Conservation (phyloP, 371 early-diverging fungal genomes). For the Saksenaea oblongispora region DNA sequence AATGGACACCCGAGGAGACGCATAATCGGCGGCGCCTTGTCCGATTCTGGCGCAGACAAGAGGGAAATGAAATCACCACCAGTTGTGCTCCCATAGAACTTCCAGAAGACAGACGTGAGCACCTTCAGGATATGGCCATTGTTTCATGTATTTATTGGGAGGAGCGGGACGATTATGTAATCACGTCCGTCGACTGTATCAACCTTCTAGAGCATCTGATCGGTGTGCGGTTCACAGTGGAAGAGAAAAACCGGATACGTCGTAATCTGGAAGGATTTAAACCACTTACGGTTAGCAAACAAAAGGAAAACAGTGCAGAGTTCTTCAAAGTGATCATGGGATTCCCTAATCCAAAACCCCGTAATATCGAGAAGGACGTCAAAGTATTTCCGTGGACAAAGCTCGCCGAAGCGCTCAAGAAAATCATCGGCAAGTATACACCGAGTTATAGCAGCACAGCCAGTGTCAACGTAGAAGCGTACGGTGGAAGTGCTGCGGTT, state of each 20-base stretch:
- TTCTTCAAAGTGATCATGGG: constrained; percentile 80
- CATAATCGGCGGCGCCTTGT: constrained; percentile 67
- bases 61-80: constrained; percentile 66
- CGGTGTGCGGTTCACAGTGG: constrained; percentile 71
- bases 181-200: constrained; percentile 79
- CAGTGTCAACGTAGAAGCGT: constrained; percentile 50
- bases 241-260: constrained; percentile 81
- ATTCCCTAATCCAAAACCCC: constrained; percentile 77
- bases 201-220: constrained; percentile 72
- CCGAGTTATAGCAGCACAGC: constrained; percentile 54
- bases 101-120: constrained; percentile 50
- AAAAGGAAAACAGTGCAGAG: constrained; percentile 64
- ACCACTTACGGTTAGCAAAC: constrained; percentile 74
- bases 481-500: constrained; percentile 1
- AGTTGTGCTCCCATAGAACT: constrained; percentile 58
- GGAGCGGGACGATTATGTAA: constrained; percentile 67
- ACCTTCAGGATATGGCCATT: constrained; percentile 51
- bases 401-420: constrained; percentile 64
- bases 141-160: constrained; percentile 83
- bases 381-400: constrained; percentile 78
- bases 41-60: constrained; percentile 71
- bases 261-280: constrained; percentile 79
- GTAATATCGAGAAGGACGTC: constrained; percentile 83
- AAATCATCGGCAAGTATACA: constrained; percentile 72
- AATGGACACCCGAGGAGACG: constrained; percentile 63